Evolutionary conservation across 345 rosid genomes (phyloP).

Genomic region (Corchorus olitorius): DNA sequence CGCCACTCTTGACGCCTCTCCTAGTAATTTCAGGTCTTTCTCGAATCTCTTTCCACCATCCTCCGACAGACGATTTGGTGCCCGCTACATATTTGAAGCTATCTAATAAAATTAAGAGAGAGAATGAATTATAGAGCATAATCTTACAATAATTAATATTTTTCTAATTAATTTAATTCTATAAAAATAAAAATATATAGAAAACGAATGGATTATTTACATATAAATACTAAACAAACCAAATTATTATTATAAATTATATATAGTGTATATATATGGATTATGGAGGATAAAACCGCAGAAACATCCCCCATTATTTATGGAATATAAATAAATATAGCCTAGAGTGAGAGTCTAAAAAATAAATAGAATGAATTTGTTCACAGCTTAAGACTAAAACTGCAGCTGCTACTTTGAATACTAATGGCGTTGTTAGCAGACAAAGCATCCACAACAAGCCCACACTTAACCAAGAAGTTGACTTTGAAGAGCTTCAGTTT

Average conservation of each 20-base stretch:
- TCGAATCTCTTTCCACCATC: no score
- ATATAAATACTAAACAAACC: not conserved
- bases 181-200: not conserved
- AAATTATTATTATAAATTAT: no score
- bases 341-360: not conserved
- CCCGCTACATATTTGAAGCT: no score
- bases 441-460: conserved; percentile 52
- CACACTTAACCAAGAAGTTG: conserved; percentile 61
- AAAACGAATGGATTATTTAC: not conserved
- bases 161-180: not conserved
- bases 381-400: conserved; percentile 58
- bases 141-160: not conserved
- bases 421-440: conserved; percentile 44
- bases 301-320: conserved; percentile 9
- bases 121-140: no score
- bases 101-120: no score
- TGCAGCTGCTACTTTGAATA: conserved; percentile 61
- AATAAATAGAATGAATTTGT: not conserved
- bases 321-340: not conserved
- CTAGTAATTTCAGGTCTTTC: no score
- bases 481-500: conserved; percentile 65
- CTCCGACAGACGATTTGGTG: no score
- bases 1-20: no score
- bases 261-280: not conserved
- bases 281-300: conserved; percentile 9